Conservation (phyloP, 176 grass and related monocot genomes). For the Eragrostis curvula region DNA sequence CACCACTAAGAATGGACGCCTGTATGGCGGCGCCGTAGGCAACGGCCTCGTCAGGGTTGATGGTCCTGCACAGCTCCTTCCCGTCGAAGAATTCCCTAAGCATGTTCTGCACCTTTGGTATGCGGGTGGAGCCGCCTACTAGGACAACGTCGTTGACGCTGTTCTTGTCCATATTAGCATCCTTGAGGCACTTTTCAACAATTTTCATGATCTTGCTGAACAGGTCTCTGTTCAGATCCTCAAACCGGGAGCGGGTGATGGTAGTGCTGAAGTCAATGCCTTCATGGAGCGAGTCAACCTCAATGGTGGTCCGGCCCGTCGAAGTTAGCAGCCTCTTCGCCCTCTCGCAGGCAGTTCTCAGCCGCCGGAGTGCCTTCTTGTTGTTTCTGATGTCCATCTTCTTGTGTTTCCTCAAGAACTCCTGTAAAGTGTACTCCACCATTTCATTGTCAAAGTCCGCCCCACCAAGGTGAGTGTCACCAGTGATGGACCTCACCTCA, state of each 20-base stretch:
- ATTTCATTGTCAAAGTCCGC: conserved; percentile 50
- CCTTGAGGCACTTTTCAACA: conserved; percentile 48
- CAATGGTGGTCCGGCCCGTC: conserved; percentile 37
- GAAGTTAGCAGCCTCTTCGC: conserved; percentile 63
- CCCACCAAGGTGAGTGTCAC: conserved; percentile 48
- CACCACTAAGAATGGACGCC: conserved; percentile 45
- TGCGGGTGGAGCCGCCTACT: conserved; percentile 61
- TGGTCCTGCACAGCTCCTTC: conserved; percentile 59
- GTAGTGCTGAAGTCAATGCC: conserved; percentile 43
- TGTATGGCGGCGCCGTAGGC: conserved; percentile 58
- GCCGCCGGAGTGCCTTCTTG: conserved; percentile 33
- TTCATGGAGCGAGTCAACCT: conserved; percentile 45
- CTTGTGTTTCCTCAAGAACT: conserved; percentile 56
- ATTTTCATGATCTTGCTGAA: conserved; percentile 47
- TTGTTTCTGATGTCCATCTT: conserved; percentile 51
- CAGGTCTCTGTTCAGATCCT: conserved; percentile 55
- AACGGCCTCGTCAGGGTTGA: conserved; percentile 64
- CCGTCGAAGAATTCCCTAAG: conserved; percentile 47
- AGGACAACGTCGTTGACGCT: conserved; percentile 54
- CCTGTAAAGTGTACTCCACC: conserved; percentile 56
- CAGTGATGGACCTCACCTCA: conserved; percentile 43
- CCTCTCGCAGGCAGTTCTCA: conserved; percentile 61
- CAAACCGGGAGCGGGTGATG: conserved; percentile 50
- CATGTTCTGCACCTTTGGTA: conserved; percentile 52
- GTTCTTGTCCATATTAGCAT: conserved; percentile 55